Evolutionary conservation across 352 stramenopile species (phyloP).

Genomic region (Phytophthora cryptogea): DNA sequence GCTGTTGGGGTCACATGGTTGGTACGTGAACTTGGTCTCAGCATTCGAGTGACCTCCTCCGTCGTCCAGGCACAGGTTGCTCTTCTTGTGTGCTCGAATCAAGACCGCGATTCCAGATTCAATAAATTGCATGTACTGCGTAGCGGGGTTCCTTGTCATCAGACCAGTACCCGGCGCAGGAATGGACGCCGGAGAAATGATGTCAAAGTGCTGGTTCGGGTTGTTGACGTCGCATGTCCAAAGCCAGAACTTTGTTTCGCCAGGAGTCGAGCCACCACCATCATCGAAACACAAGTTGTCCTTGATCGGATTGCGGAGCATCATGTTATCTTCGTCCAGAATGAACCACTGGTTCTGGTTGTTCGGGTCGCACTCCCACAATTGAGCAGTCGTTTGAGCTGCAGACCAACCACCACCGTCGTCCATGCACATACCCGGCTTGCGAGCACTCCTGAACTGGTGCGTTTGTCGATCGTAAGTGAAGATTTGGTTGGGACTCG

Average conservation of each 20-base stretch:
- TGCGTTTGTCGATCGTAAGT: slow-evolving; percentile 17
- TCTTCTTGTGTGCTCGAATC: slow-evolving; percentile 17
- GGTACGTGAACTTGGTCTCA: slow-evolving; percentile 27
- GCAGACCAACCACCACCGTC: slow-evolving; percentile 21
- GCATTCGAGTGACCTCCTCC: slow-evolving; percentile 28
- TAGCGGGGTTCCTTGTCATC: background rate
- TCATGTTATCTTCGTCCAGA: slow-evolving; percentile 28
- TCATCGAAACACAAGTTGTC: slow-evolving; percentile 42
- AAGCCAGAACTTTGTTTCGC: slow-evolving; percentile 11
- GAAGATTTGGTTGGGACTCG: slow-evolving; percentile 31
- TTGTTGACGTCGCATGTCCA: slow-evolving; percentile 15
- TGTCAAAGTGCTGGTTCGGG: slow-evolving; percentile 46
- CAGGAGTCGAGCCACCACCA: slow-evolving; percentile 13
- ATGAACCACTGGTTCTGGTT: slow-evolving; percentile 27
- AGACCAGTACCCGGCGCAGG: background rate
- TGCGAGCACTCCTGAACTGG: slow-evolving; percentile 19
- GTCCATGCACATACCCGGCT: slow-evolving; percentile 23
- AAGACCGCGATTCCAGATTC: slow-evolving; percentile 10
- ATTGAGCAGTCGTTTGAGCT: slow-evolving; percentile 13
- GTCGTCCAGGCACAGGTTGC: slow-evolving; percentile 37
- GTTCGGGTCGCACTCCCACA: slow-evolving; percentile 29
- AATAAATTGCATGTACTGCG: slow-evolving; percentile 6
- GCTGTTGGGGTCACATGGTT: slow-evolving; percentile 29
- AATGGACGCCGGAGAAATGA: slow-evolving; percentile 17
- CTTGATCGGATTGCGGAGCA: slow-evolving; percentile 35